Conservation (phyloP, 2,329 filamentous ascomycete species). For the Ascosphaera pollenicola region DNA sequence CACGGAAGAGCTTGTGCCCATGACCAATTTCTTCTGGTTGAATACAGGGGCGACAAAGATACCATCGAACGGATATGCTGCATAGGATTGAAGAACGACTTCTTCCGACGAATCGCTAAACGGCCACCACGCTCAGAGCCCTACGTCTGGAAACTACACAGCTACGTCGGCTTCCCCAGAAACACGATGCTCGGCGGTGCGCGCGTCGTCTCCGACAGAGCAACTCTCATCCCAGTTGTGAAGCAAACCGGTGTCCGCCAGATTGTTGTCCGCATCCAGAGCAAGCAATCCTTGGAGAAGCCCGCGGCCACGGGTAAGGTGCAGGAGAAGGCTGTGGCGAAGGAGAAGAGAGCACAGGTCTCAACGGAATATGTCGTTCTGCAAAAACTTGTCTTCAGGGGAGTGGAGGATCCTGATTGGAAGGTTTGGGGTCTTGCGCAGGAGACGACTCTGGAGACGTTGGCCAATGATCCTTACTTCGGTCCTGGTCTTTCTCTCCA, state of each 20-base stretch:
- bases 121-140: conserved; percentile 11
- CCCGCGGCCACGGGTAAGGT: conserved; percentile 2
- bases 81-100: conserved; percentile 15
- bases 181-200: conserved; percentile 16
- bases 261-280: conserved; percentile 18
- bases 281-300: conserved; percentile 15
- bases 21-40: conserved; percentile 4
- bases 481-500: conserved; percentile 12
- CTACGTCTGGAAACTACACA: conserved; percentile 16
- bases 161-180: conserved; percentile 14
- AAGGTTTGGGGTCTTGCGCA: conserved; percentile 27
- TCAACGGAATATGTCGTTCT: conserved; percentile 29
- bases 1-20: background rate
- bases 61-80: conserved; percentile 17
- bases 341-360: conserved; percentile 15
- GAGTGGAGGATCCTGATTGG: conserved; percentile 21
- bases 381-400: conserved; percentile 22
- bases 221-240: conserved; percentile 17
- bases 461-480: conserved; percentile 16
- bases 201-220: conserved; percentile 20
- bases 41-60: conserved; percentile 15
- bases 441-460: conserved; percentile 19
- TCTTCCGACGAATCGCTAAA: conserved; percentile 13
- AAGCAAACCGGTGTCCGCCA: conserved; percentile 18
- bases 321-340: conserved; percentile 1